Evolutionary conservation across 2,329 filamentous ascomycete species (phyloP).

Genomic region (Ceratocystis papillata): DNA sequence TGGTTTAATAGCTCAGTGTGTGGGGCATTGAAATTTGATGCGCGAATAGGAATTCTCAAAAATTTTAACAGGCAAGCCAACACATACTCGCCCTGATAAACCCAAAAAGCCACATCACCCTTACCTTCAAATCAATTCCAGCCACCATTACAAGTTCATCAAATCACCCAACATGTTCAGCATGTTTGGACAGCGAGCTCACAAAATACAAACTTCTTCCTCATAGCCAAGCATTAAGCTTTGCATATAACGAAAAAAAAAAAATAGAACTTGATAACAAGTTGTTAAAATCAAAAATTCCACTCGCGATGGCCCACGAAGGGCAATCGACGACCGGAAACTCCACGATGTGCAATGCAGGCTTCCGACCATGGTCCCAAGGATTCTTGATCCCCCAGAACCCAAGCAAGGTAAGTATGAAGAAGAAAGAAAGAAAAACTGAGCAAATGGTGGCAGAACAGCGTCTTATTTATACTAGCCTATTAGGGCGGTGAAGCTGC

Average conservation of each 20-base stretch:
- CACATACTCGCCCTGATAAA: too few species aligned
- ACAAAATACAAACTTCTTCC: slow-evolving; percentile 15
- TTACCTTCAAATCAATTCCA: background rate
- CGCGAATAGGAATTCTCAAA: too few species aligned
- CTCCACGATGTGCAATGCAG: slow-evolving; percentile 25
- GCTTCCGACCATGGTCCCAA: slow-evolving; percentile 24
- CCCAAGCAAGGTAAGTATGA: slow-evolving; percentile 25
- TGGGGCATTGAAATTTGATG: too few species aligned
- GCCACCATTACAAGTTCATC: background rate
- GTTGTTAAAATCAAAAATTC: slow-evolving; percentile 23
- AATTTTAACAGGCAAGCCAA: background rate
- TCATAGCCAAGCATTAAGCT: slow-evolving; percentile 22
- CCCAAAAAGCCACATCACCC: too few species aligned
- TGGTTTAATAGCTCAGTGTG: too few species aligned
- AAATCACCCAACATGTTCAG: too few species aligned
- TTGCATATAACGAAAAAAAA: slow-evolving; percentile 22
- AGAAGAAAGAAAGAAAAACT: slow-evolving; percentile 21
- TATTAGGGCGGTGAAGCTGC: background rate
- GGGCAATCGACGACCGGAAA: slow-evolving; percentile 25
- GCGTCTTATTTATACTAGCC: slow-evolving; percentile 17
- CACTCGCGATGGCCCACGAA: slow-evolving; percentile 25
- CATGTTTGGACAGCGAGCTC: background rate
- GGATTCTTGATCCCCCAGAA: slow-evolving; percentile 24
- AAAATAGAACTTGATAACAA: slow-evolving; percentile 4
- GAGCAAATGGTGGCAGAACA: slow-evolving; percentile 15